Conservation (phyloP, 2,329 filamentous ascomycete genomes). For the Trichoderma polysporum region DNA sequence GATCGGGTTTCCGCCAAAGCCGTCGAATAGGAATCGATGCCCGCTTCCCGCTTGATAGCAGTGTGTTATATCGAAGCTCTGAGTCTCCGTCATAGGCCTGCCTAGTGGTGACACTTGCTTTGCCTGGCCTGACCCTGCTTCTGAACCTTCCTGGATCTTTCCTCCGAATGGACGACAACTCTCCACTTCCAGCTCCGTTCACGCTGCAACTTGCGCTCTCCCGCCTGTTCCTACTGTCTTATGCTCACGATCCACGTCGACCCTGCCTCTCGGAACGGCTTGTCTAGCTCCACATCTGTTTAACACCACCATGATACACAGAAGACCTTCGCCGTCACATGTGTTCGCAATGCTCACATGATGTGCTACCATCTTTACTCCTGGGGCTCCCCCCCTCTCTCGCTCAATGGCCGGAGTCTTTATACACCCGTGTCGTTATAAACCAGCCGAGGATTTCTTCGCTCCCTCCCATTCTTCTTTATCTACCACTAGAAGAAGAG, state of each 20-base stretch:
- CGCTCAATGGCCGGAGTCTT: not conserved
- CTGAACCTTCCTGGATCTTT: not conserved
- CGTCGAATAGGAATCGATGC: not conserved
- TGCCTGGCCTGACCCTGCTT: conserved; percentile 9
- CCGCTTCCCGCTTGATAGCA: not conserved
- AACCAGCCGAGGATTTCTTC: not conserved
- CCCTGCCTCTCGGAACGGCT: not conserved
- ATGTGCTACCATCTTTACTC: conserved; percentile 8
- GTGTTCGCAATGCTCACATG: conserved; percentile 12
- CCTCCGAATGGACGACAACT: conserved; percentile 5
- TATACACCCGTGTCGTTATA: not conserved
- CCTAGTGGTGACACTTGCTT: conserved; percentile 4
- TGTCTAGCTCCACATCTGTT: conserved; percentile 14
- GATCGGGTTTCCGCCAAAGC: not conserved
- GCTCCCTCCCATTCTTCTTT: not conserved
- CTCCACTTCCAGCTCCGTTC: conserved; percentile 9
- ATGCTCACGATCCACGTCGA: not conserved
- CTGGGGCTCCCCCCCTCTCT: not conserved
- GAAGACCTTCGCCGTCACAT: conserved; percentile 12
- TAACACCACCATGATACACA: conserved; percentile 15
- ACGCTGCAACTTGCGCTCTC: conserved; percentile 3
- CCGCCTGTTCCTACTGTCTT: not conserved
- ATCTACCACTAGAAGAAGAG: not conserved
- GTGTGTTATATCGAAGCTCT: conserved; percentile 1
- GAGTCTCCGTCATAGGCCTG: not conserved